A percentile compares a stretch with the other conserved stretches of the same genome.
Conservation (phyloP, 108 stramenopile species). For the Seminavis robusta region DNA sequence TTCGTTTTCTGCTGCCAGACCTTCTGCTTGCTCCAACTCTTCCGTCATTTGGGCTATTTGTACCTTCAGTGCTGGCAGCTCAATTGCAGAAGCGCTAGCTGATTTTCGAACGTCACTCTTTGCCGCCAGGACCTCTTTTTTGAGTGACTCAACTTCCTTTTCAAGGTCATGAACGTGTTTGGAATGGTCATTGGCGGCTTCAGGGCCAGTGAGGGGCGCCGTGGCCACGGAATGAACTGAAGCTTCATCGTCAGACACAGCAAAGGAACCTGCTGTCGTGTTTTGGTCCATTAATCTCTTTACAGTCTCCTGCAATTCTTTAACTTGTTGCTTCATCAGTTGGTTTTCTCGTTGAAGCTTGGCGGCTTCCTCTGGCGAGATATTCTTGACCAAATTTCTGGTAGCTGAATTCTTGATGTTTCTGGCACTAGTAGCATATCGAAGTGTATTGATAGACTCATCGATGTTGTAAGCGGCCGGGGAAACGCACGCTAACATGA, state of each 20-base stretch:
- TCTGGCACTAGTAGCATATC: constrained; percentile 91
- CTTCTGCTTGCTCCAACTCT: constrained; percentile 16
- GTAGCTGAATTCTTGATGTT: constrained; percentile 94
- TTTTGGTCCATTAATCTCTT: constrained; percentile 15
- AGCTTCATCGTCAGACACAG: neutral
- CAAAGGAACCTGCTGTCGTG: neutral
- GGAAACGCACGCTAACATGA: constrained; percentile 90
- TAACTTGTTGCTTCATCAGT: constrained; percentile 47
- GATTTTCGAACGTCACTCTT: constrained; percentile 14
- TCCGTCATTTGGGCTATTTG: constrained; percentile 30
- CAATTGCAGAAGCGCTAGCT: constrained; percentile 29
- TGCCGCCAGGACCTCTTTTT: neutral
- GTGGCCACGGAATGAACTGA: neutral
- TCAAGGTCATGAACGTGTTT: constrained; percentile 25
- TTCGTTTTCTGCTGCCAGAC: constrained; percentile 33
- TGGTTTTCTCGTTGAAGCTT: constrained; percentile 77
- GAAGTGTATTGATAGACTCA: constrained; percentile 77
- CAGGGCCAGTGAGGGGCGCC: neutral
- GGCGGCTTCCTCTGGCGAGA: constrained; percentile 70
- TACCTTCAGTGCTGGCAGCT: constrained; percentile 29
- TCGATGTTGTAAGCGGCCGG: constrained; percentile 95
- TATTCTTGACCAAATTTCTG: constrained; percentile 62
- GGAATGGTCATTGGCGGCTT: neutral
- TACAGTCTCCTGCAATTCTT: constrained; percentile 52
- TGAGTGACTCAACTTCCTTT: constrained; percentile 17